A percentile compares a stretch with the other conserved stretches of the same genome.
These are phyloP conservation scores for Aspergillus viridinutans DNA, from an alignment of 2,329 filamentous ascomycete species.

Conservation along the genomic window DNA sequence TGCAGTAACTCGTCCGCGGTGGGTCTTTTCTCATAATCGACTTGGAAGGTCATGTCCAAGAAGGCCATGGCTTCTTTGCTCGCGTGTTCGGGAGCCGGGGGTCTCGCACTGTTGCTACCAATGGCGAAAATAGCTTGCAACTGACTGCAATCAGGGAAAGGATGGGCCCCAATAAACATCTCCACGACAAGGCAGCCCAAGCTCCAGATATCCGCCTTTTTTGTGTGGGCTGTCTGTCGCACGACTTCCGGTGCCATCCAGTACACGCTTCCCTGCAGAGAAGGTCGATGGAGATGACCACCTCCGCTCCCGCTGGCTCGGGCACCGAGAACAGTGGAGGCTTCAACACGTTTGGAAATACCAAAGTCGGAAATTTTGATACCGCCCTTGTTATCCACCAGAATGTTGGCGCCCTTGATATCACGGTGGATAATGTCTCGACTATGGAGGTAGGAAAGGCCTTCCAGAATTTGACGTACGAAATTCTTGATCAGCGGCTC, in stretches of 20 bases:
- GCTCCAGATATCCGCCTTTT: conserved; percentile 98
- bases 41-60: conserved; percentile 84
- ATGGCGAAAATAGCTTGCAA: conserved; percentile 99
- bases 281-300: conserved; percentile 55
- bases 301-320: conserved; percentile 36
- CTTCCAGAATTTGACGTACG: conserved; percentile 89
- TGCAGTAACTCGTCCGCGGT: conserved; percentile 86
- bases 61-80: conserved; percentile 81
- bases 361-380: conserved; percentile 99
- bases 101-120: conserved; percentile 78
- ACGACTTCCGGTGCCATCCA: conserved; percentile 99
- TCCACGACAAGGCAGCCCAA: conserved; percentile 94
- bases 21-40: conserved; percentile 87
- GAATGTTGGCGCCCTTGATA: conserved; percentile 98
- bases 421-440: conserved; percentile 97
- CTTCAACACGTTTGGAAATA: conserved; percentile 96
- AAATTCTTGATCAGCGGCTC: conserved; percentile 95
- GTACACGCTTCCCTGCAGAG: conserved; percentile 93
- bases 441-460: conserved; percentile 87
- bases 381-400: conserved; percentile 97
- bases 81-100: conserved; percentile 81
- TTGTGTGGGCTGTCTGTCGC: conserved; percentile 94
- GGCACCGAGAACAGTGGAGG: conserved; percentile 68
- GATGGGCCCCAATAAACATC: conserved; percentile 97
- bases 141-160: conserved; percentile 95